Evolutionary conservation across 1,139 yeast genomes (phyloP).

Genomic region (Hansenula lynferdii): DNA sequence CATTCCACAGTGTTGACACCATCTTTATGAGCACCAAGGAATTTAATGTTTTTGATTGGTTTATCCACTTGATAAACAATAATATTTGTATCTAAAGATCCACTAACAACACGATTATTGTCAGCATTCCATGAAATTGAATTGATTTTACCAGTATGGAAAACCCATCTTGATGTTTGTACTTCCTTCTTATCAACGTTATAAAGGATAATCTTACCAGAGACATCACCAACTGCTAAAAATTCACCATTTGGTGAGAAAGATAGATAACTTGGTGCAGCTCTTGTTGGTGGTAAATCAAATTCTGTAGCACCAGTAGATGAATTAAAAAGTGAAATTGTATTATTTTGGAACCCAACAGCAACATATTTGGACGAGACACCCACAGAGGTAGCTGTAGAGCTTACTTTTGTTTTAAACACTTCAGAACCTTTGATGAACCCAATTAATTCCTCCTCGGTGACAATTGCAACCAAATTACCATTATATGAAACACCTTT

Average conservation of each 20-base stretch:
- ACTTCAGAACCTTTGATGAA: slow-evolving; percentile 22
- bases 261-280: slow-evolving; percentile 57
- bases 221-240: slow-evolving; percentile 80
- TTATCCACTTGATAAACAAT: slow-evolving; percentile 72
- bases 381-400: slow-evolving; percentile 39
- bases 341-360: slow-evolving; percentile 41
- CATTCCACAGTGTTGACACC: slow-evolving; percentile 79
- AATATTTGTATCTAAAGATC: slow-evolving; percentile 79
- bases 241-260: slow-evolving; percentile 67
- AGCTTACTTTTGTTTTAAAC: slow-evolving; percentile 26
- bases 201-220: slow-evolving; percentile 79
- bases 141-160: slow-evolving; percentile 80
- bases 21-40: slow-evolving; percentile 79
- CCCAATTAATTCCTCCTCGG: slow-evolving; percentile 25
- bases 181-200: slow-evolving; percentile 48
- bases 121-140: slow-evolving; percentile 75
- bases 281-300: slow-evolving; percentile 47
- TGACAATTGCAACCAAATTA: slow-evolving; percentile 30
- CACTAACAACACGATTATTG: slow-evolving; percentile 69
- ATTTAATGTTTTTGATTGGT: slow-evolving; percentile 74
- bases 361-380: slow-evolving; percentile 39
- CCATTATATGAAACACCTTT: slow-evolving; percentile 38
- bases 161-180: slow-evolving; percentile 91
- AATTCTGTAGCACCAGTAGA: slow-evolving; percentile 25
- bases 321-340: slow-evolving; percentile 28